Conservation (phyloP, 2,329 filamentous ascomycete genomes). For the Cladorrhinum sp. region DNA sequence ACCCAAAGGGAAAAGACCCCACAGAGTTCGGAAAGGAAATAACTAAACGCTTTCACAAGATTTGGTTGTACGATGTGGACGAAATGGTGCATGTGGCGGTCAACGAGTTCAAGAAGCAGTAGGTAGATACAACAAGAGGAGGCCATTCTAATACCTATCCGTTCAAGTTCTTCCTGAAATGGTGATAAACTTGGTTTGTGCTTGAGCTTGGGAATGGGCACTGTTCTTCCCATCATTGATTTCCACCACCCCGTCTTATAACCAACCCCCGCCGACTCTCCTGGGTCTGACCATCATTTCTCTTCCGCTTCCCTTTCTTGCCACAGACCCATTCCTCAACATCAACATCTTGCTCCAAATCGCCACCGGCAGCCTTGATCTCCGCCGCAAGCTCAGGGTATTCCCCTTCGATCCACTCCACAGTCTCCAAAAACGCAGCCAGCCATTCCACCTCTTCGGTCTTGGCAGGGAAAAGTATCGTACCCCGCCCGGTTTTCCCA, state of each 20-base stretch:
- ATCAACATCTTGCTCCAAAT: neutral
- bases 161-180: too few species aligned
- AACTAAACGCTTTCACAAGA: slow-evolving; percentile 32
- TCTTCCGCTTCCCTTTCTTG: neutral
- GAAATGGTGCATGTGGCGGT: slow-evolving; percentile 31
- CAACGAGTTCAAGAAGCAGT: neutral
- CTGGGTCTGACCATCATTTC: neutral
- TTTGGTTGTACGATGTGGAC: slow-evolving; percentile 39
- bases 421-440: slow-evolving; percentile 6
- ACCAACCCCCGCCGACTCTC: too few species aligned
- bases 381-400: slow-evolving; percentile 5
- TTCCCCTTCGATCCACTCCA: slow-evolving; percentile 14
- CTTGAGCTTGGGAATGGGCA: too few species aligned
- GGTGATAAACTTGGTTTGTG: too few species aligned
- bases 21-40: slow-evolving; percentile 39
- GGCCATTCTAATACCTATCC: too few species aligned
- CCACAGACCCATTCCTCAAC: neutral
- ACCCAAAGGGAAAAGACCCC: slow-evolving; percentile 33
- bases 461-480: neutral
- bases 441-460: slow-evolving; percentile 12
- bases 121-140: neutral
- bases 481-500: too few species aligned
- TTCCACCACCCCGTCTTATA: too few species aligned
- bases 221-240: too few species aligned
- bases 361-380: neutral